Conservation (phyloP, 441 rosid species). For the Dalechampia spathulata region DNA sequence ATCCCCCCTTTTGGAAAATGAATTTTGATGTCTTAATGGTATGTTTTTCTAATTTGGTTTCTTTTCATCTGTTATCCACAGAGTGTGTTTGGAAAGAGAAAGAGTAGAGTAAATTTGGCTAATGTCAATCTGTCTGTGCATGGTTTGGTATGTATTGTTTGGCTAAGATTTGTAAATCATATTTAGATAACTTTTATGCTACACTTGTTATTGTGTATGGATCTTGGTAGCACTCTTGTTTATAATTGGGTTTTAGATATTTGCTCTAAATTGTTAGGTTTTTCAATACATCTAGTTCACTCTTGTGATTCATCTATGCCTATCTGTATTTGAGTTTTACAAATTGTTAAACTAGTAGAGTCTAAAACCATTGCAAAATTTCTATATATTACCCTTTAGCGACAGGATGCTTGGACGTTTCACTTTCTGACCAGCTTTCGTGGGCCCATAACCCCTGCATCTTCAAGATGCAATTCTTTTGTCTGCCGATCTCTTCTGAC, state of each 20-base stretch:
- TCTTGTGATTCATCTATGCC: conserved; percentile 2
- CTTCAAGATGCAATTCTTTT: conserved; percentile 46
- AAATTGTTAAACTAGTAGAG: background rate
- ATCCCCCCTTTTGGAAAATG: background rate
- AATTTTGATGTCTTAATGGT: background rate
- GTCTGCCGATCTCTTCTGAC: conserved; percentile 59
- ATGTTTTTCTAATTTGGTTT: background rate
- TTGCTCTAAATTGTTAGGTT: conserved; percentile 3
- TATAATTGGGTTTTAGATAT: conserved; percentile 4
- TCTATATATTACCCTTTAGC: conserved; percentile 31
- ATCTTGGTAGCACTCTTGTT: background rate
- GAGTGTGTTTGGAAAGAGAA: conserved; percentile 34
- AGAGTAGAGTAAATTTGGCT: conserved; percentile 29
- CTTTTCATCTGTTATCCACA: conserved; percentile 19
- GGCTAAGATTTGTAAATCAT: conserved; percentile 8
- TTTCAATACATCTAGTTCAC: background rate
- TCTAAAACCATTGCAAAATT: conserved; percentile 2
- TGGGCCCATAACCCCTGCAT: conserved; percentile 34
- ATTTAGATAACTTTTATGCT: background rate
- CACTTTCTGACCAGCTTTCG: conserved; percentile 37
- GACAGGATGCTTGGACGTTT: conserved; percentile 58
- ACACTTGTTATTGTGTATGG: background rate
- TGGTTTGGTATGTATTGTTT: conserved; percentile 40
- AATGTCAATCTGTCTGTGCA: conserved; percentile 43
- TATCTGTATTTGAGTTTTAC: background rate